Conservation (phyloP, 192 early-diverging fungal genomes). For the Pecoramyces ruminantium region DNA sequence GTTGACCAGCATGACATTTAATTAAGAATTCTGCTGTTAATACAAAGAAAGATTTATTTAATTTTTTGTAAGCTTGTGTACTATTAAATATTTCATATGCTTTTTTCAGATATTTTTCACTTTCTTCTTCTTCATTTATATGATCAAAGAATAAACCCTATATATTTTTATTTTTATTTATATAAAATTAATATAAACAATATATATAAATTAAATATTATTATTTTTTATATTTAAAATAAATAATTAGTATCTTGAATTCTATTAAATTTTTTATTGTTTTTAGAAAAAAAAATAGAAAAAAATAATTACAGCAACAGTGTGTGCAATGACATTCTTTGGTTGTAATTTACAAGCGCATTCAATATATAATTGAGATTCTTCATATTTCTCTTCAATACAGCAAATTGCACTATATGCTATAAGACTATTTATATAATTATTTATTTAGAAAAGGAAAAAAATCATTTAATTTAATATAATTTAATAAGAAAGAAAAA, state of each 20-base stretch:
- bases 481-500: no score
- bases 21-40: conserved; percentile 30
- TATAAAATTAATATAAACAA: no score
- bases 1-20: conserved; percentile 18
- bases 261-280: no score
- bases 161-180: no score
- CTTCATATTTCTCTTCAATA: conserved; percentile 21
- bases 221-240: no score
- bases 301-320: conserved; percentile 23
- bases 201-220: no score
- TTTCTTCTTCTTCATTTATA: conserved; percentile 29
- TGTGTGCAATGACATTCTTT: conserved; percentile 19
- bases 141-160: conserved; percentile 31
- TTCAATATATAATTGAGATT: conserved; percentile 29
- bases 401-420: conserved; percentile 25
- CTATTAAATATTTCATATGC: conserved; percentile 7
- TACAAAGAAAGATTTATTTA: conserved; percentile 10
- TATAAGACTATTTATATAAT: conserved; percentile 11
- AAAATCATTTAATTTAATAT: no score
- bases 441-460: no score
- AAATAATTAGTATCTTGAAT: no score
- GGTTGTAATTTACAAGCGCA: conserved; percentile 25
- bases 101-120: conserved; percentile 17
- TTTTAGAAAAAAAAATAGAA: no score
- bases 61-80: conserved; percentile 1